Evolutionary conservation across 805 yeast species (phyloP), one percentile per base, ranked within the genome.

Genomic region (Saccharomycopsis sp.): DNA sequence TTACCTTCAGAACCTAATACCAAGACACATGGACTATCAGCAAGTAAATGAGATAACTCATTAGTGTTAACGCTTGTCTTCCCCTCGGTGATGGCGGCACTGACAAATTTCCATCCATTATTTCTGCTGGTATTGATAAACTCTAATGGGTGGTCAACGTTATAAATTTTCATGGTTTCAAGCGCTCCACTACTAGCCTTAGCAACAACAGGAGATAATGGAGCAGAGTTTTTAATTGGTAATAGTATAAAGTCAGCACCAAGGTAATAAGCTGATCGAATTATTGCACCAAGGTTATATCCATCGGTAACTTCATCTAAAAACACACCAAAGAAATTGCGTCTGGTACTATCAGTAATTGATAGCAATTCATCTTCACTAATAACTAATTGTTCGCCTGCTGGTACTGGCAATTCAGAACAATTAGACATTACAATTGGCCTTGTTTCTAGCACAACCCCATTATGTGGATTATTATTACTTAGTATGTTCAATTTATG

Each of bases 131-230:
- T 58, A 21, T 78, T 80, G 51, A 87, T 70, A 51, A 88, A 81
- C 11, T 67, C 59, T 42, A 83, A 59, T 2, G 93, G 82, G 48
- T 75, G 74, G n/a, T 67, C 59, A 1, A 74, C 68, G 32, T 73
- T 68, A 58, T 68, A 82, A 2, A 88, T 68, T 4, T 79, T 77
- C 58, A 85, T 60, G 49, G 76, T 71, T 56, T 88, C 97, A 45
- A 84, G 65, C 0, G 96, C 87, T 16, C 97, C 97, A 3, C 86
- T 82, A 7, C 93, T 75, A 0, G 93, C 77, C 59, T 88, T 89
- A 21, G 80, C 74, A 2, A 87, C 89, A 0, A 74, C 81, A 0
- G 95, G 87, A 0, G 90, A 77, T 47, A 88, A 60, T 14, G 81
- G 74, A 1, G 96, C 85, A 49, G 76, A 69, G 49, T 75, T 71